Percentiles rank a stretch among this genome's conserved stretches.
These are phyloP conservation scores for Chaetothyriales sp. DNA, from an alignment of 2,329 filamentous ascomycete species.

Conservation along the genomic window DNA sequence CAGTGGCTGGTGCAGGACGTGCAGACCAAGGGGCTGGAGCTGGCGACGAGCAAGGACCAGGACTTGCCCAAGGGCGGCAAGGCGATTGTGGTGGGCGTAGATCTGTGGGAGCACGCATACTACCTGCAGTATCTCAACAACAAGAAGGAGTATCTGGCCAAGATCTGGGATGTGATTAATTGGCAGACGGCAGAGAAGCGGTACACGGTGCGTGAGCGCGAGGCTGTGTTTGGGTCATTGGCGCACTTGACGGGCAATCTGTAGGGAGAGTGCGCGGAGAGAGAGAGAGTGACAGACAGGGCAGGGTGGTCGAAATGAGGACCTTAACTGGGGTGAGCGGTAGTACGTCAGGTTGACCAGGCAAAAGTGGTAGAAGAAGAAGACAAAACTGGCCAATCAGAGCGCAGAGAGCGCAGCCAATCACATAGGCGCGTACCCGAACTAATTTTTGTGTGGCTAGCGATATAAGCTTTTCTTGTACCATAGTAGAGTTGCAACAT, in stretches of 20 bases:
- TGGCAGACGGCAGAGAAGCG: conserved; percentile 14
- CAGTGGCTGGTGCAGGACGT: conserved; percentile 66
- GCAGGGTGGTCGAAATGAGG: neutral
- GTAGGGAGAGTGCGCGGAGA: neutral
- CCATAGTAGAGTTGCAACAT: no score
- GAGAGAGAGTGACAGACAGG: no score
- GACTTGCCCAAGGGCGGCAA: conserved; percentile 32
- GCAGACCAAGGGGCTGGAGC: conserved; percentile 39
- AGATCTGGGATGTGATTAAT: conserved; percentile 13
- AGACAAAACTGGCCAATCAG: no score
- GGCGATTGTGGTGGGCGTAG: conserved; percentile 57
- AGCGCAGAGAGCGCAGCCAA: no score
- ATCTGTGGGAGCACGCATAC: conserved; percentile 93
- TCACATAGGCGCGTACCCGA: no score
- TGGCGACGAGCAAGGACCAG: conserved; percentile 76
- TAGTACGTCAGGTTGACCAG: no score
- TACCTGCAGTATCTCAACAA: conserved; percentile 49
- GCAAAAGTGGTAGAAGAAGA: no score
- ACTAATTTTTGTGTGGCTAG: no score
- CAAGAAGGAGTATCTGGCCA: conserved; percentile 13
- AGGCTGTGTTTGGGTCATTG: conserved; percentile 8
- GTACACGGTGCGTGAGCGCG: conserved; percentile 4
- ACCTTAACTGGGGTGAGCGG: neutral
- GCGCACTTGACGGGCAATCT: conserved; percentile 7
- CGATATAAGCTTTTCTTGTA: no score